Evolutionary conservation across 2,329 filamentous ascomycete species (phyloP).

Genomic region (Cladophialophora yegresii): DNA sequence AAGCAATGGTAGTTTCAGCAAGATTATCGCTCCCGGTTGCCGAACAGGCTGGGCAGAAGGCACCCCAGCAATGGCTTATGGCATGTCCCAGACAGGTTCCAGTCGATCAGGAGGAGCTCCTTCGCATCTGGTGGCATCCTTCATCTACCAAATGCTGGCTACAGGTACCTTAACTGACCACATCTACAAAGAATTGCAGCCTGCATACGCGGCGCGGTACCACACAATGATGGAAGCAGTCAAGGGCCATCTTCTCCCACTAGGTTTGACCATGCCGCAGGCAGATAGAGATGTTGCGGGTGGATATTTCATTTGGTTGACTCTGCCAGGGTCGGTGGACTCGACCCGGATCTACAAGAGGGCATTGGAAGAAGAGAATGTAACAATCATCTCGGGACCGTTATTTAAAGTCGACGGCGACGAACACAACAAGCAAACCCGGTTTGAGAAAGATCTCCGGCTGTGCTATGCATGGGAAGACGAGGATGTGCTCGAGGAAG

Average conservation of each 20-base stretch:
- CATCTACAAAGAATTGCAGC: slow-evolving; percentile 56
- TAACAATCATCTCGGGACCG: slow-evolving; percentile 68
- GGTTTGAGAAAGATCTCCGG: slow-evolving; percentile 63
- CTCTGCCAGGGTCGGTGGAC: slow-evolving; percentile 58
- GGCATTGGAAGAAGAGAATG: slow-evolving; percentile 63
- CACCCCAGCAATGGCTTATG: slow-evolving; percentile 61
- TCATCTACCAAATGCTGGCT: slow-evolving; percentile 57
- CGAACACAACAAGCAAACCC: slow-evolving; percentile 49
- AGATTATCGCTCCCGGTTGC: slow-evolving; percentile 77
- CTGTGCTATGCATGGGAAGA: slow-evolving; percentile 75
- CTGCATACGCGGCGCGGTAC: slow-evolving; percentile 58
- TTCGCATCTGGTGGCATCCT: slow-evolving; percentile 60
- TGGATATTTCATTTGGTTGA: slow-evolving; percentile 85
- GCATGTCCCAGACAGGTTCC: slow-evolving; percentile 61
- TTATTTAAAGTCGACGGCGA: slow-evolving; percentile 69
- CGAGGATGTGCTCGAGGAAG: slow-evolving; percentile 65
- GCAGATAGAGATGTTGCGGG: slow-evolving; percentile 60
- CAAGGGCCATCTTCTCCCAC: slow-evolving; percentile 59
- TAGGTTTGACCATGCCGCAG: slow-evolving; percentile 59
- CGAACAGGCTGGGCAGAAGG: slow-evolving; percentile 88
- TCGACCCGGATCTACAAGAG: slow-evolving; percentile 59
- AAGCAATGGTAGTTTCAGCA: slow-evolving; percentile 88
- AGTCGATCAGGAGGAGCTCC: slow-evolving; percentile 62
- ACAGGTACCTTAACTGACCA: slow-evolving; percentile 56
- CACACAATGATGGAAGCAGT: slow-evolving; percentile 62